Evolutionary conservation across 495 filamentous ascomycete species (phyloP).

Genomic region (Aspergillus haitiensis): DNA sequence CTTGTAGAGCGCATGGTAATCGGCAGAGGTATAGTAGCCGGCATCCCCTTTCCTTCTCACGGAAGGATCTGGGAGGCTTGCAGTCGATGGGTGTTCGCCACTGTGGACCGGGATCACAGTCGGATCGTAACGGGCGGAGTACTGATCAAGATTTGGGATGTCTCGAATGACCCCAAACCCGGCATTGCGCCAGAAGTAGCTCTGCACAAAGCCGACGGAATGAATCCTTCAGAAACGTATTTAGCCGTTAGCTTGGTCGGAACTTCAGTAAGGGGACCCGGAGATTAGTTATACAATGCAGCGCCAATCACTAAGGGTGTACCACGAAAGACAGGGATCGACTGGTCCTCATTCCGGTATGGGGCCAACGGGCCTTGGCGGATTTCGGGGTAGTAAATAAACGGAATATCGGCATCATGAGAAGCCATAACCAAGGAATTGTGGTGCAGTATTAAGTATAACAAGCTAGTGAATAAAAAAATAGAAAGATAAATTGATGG

Average conservation of each 20-base stretch:
- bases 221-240: slow-evolving; percentile 46
- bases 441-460: not conserved
- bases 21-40: slow-evolving; percentile 66
- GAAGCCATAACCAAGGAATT: slow-evolving; percentile 24
- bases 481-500: not conserved
- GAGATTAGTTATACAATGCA: slow-evolving; percentile 40
- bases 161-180: slow-evolving; percentile 64
- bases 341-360: slow-evolving; percentile 50
- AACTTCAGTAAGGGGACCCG: not conserved
- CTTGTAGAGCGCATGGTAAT: slow-evolving; percentile 73
- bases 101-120: slow-evolving; percentile 69
- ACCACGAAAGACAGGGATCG: slow-evolving; percentile 57
- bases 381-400: slow-evolving; percentile 46
- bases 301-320: slow-evolving; percentile 50
- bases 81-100: slow-evolving; percentile 35
- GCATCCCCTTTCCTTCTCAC: slow-evolving; percentile 36
- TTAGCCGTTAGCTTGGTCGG: not conserved
- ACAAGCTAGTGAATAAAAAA: not conserved
- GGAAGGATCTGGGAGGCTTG: slow-evolving; percentile 25
- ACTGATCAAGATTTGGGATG: slow-evolving; percentile 56
- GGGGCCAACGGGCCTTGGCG: slow-evolving; percentile 45
- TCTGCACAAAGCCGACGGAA: slow-evolving; percentile 54
- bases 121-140: slow-evolving; percentile 73
- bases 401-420: slow-evolving; percentile 24
- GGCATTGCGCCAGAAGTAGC: slow-evolving; percentile 71